Base-by-base conservation (phyloP, 1,284 basidiomycete genomes). In the Ceratobasidium sp. region DNA sequence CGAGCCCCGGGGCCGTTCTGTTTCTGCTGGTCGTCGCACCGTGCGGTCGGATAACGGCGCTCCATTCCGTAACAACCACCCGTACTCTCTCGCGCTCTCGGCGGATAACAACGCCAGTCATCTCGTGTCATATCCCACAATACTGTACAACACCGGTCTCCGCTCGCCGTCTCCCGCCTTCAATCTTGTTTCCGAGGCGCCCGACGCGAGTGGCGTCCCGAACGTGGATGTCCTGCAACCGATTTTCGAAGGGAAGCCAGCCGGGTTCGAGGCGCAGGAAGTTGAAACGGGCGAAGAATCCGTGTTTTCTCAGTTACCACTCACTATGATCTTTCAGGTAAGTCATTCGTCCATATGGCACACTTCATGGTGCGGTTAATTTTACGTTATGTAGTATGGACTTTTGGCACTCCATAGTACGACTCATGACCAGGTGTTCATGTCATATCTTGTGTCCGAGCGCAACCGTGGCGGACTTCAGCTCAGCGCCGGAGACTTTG, bases 341-440 rank as follows among this genome's bases (percentile, higher is more conserved):
- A 19, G 64, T 39, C 19, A 31, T 27, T 16, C 11, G 19, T 58
- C 5, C 39, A 27, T n/a, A 27, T 16, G 34, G 24, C 31, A 11
- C 9, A 58, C 39, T 34, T 16, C 4, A 39, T 24, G 29, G 22
- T 11, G 24, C 16, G 58, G 19, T 37, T 54, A 34, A 54, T 31
- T 27, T 31, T 1, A 7, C 4, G 16, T 39, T 69, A 27, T 58
- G 13, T 58, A 69, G 66, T 69, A 69, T 22, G 66, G 66, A 22
- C 53, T 69, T 19, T 51, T 69, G 27, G 66, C 53, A 6, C 66
- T 69, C 37, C 66, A 69, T 58, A 48, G 66, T 24, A 94, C 92
- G n/a, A 92, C 91, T 2, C 92, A 94, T 79, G 92, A 94, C 83
- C 92, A 94, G 81, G 83, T 94, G 22, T 94, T 94, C 82, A 87